Evolutionary conservation across 306 rosid species (phyloP).

Genomic region (Lathyrus tuberosus): DNA sequence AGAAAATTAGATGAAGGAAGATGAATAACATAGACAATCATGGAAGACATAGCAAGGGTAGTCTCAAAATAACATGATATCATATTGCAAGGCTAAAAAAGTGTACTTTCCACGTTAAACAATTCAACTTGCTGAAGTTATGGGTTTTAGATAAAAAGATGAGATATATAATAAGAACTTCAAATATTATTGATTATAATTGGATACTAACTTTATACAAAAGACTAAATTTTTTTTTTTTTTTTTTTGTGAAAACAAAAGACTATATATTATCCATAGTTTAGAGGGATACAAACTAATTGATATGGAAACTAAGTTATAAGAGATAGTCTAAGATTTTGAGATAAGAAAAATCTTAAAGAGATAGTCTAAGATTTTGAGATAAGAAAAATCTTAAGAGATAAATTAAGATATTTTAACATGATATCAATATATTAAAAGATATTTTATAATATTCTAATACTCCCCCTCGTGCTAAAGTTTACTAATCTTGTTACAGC

Average conservation of each 20-base stretch:
- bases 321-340: neutral
- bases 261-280: neutral
- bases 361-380: neutral
- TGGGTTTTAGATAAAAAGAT: neutral
- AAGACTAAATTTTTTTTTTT: neutral
- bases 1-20: constrained; percentile 11
- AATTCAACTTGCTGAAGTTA: neutral
- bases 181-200: no score
- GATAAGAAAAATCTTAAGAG: neutral
- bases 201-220: neutral
- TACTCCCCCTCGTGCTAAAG: no score
- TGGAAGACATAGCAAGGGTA: neutral
- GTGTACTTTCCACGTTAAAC: neutral
- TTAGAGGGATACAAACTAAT: neutral
- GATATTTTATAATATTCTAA: neutral
- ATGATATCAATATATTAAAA: neutral
- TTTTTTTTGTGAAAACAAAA: neutral
- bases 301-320: neutral
- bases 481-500: no score
- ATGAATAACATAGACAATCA: constrained; percentile 8
- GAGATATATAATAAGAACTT: no score
- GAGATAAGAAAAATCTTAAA: neutral
- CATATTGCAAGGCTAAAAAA: neutral
- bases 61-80: neutral
- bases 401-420: no score